Percentiles rank a stretch among this genome's conserved stretches.
Evolutionary conservation across 2,329 filamentous ascomycete genomes (phyloP).

Genomic region (Tothia fuscella): DNA sequence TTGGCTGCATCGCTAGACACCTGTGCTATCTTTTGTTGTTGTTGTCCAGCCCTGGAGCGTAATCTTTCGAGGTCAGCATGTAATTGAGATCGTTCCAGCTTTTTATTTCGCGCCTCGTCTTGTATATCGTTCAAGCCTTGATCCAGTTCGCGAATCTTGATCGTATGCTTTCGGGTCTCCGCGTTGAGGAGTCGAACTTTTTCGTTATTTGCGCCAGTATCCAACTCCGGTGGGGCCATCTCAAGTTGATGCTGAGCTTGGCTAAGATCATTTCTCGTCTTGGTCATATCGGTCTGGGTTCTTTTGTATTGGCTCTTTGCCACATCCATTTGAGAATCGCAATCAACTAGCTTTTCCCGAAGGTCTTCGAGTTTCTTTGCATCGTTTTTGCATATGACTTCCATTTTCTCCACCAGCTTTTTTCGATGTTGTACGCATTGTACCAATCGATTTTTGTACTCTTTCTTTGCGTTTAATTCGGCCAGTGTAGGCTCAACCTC

Average conservation of each 20-base stretch:
- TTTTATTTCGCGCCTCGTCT: slow-evolving; percentile 20
- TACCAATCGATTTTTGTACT: slow-evolving; percentile 50
- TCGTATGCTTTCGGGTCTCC: slow-evolving; percentile 38
- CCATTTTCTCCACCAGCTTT: slow-evolving; percentile 38
- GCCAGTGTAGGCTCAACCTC: slow-evolving; percentile 55
- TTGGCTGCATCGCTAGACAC: slow-evolving; percentile 50
- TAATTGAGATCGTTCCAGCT: slow-evolving; percentile 20
- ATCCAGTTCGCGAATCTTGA: slow-evolving; percentile 26
- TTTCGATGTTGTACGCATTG: slow-evolving; percentile 25
- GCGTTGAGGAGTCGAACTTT: slow-evolving; percentile 50
- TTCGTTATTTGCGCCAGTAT: slow-evolving; percentile 58
- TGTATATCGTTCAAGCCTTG: slow-evolving; percentile 31
- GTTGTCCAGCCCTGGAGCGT: slow-evolving; percentile 63
- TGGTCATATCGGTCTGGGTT: neutral
- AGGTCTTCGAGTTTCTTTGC: slow-evolving; percentile 24
- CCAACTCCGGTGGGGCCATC: slow-evolving; percentile 34
- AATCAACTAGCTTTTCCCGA: slow-evolving; percentile 11
- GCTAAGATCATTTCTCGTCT: neutral
- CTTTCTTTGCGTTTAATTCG: slow-evolving; percentile 57
- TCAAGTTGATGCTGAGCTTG: neutral
- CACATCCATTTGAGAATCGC: slow-evolving; percentile 19
- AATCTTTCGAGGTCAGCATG: slow-evolving; percentile 45
- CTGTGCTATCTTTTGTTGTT: slow-evolving; percentile 51
- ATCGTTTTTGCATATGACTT: slow-evolving; percentile 27
- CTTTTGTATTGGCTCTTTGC: neutral